A percentile compares a stretch with the other conserved stretches of the same genome.
Evolutionary conservation across 805 yeast species (phyloP).

Genomic region (Schwanniomyces vanrijiae): DNA sequence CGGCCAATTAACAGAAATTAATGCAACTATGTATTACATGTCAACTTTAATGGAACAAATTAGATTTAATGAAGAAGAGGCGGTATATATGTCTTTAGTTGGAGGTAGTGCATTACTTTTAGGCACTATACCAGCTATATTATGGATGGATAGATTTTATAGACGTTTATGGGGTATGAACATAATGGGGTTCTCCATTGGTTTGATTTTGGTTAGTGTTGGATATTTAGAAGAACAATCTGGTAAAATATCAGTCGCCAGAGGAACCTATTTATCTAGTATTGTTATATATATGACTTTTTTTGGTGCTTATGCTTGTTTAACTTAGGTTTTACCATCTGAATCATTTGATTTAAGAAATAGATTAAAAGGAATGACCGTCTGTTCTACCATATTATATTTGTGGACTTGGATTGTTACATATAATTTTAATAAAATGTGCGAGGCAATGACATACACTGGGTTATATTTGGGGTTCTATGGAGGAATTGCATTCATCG

Average conservation of each 20-base stretch:
- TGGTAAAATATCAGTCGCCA: slow-evolving; percentile 49
- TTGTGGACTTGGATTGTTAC: slow-evolving; percentile 65
- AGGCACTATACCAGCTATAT: slow-evolving; percentile 66
- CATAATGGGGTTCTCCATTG: slow-evolving; percentile 57
- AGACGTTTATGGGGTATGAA: slow-evolving; percentile 62
- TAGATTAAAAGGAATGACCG: slow-evolving; percentile 66
- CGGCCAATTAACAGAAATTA: slow-evolving; percentile 69
- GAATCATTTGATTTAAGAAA: slow-evolving; percentile 60
- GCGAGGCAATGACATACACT: slow-evolving; percentile 55
- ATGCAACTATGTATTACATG: slow-evolving; percentile 66
- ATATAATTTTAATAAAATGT: slow-evolving; percentile 60
- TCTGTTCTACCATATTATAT: slow-evolving; percentile 54
- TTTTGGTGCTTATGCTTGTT: slow-evolving; percentile 65
- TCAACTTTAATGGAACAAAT: slow-evolving; percentile 54
- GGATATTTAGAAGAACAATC: slow-evolving; percentile 48
- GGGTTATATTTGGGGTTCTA: slow-evolving; percentile 67
- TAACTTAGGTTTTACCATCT: slow-evolving; percentile 70
- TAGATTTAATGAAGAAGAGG: slow-evolving; percentile 50
- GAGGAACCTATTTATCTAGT: slow-evolving; percentile 63
- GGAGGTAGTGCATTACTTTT: slow-evolving; percentile 64
- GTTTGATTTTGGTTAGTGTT: slow-evolving; percentile 58
- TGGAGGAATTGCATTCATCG: slow-evolving; percentile 64
- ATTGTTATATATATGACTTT: slow-evolving; percentile 62
- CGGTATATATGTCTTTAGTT: slow-evolving; percentile 67
- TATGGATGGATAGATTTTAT: slow-evolving; percentile 57